phyloP scores from a whole-genome alignment of 805 yeast genomes.

The Ogataea salicorniae region DNA sequence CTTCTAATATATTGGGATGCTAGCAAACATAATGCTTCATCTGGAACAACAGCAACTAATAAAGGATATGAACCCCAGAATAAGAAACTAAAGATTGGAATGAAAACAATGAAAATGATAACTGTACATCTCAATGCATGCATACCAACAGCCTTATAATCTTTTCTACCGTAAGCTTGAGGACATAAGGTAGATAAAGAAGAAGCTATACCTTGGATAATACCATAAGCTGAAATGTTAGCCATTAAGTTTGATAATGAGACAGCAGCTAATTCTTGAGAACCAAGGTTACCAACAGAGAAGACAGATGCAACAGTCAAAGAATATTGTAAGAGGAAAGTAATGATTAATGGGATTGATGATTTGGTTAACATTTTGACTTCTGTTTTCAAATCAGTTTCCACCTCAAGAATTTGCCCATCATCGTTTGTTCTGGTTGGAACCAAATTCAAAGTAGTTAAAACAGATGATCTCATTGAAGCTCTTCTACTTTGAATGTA shows the following conservation, averaged over 20 bases:
- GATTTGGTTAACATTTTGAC: conserved; percentile 34
- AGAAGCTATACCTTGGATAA: conserved; percentile 54
- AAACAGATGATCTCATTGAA: conserved; percentile 17
- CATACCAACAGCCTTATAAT: conserved; percentile 44
- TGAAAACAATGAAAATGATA: conserved; percentile 35
- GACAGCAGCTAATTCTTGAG: conserved; percentile 53
- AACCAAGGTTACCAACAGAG: conserved; percentile 56
- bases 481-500: conserved; percentile 25
- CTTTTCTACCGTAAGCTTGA: conserved; percentile 54
- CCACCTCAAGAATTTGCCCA: conserved; percentile 33
- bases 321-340: conserved; percentile 51
- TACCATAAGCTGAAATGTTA: conserved; percentile 50
- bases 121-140: conserved; percentile 48
- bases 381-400: conserved; percentile 36
- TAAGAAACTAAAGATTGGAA: conserved; percentile 36
- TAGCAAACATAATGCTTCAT: conserved; percentile 39
- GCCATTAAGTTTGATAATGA: conserved; percentile 54
- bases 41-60: conserved; percentile 36
- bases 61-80: conserved; percentile 35
- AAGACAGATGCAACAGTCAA: conserved; percentile 50
- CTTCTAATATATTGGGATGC: conserved; percentile 45
- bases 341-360: conserved; percentile 46
- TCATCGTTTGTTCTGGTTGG: conserved; percentile 19
- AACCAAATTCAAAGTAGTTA: conserved; percentile 10
- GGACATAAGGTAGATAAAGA: conserved; percentile 56